Base-by-base conservation (phyloP, 2,329 filamentous ascomycete species). In the Raffaelea ambrosiae region DNA sequence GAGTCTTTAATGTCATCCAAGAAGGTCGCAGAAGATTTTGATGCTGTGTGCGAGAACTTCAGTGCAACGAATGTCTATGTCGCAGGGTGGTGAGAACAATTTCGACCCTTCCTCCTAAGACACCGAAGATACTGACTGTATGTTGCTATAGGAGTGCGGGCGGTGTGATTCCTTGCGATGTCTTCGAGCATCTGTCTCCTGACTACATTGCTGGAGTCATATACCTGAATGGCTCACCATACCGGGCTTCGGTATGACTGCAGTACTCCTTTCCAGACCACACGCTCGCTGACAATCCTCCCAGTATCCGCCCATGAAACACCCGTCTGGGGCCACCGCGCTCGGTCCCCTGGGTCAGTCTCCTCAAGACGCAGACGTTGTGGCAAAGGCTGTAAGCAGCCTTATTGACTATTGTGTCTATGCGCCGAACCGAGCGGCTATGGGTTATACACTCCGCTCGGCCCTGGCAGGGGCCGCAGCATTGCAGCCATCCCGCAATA, bases 141-240 rank as follows among this genome's bases (percentile, higher is more conserved):
- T n/a, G n/a, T n/a, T n/a, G n/a, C n/a, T n/a, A 5, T 18, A 40
- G 40, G 50, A 52, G 50, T 33, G 42, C 42, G 35, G 50, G 50
- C n/a, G 46, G 44, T 31, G 16, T 38, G 19, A 18, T 41, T 16
- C 21, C 43, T 2, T 42, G 20, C 8, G 50, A 52, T 21, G 19
- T 52, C 8, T 48, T 52, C 36, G 38, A 26, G n/a, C 38, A 45
- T 23, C 19, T 40, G n/a, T 35, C 35, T 7, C 23, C 39, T 2
- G 29, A 48, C 19, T 46, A 40, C 20, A 22, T 52, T 8, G 40
- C 38, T 14, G 50, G 48, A 1, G 18, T 50, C 4, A 46, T 52
- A 8, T 47, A 29, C 23, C 19, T 52, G 5, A 18, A 44, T 14
- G 48, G 48, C n/a, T 29, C 44, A 35, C 48, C 46, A 10, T 41